Evolutionary conservation across 257 asterid species (phyloP).

Genomic region (Capsicum pubescens): DNA sequence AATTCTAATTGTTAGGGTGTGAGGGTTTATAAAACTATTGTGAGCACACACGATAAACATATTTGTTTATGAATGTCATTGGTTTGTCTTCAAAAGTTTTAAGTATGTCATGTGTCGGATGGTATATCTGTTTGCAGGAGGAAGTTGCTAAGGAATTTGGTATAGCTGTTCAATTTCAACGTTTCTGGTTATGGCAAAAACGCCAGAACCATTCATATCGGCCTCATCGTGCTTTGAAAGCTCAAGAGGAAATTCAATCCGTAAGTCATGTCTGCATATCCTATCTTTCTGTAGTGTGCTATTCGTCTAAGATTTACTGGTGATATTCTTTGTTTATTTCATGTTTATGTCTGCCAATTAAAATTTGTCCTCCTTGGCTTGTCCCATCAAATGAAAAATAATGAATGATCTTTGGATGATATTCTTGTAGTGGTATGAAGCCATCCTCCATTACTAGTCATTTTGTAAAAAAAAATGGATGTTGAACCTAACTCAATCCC

Average conservation of each 20-base stretch:
- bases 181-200: slow-evolving; percentile 89
- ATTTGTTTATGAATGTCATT: too few relatives aligned
- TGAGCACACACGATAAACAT: not conserved
- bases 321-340: too few relatives aligned
- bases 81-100: too few relatives aligned
- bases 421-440: too few relatives aligned
- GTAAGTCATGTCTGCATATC: slow-evolving; percentile 45
- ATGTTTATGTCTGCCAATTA: too few relatives aligned
- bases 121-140: slow-evolving; percentile 53
- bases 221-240: slow-evolving; percentile 70
- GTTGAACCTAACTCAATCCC: too few relatives aligned
- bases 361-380: too few relatives aligned
- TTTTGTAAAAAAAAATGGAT: too few relatives aligned
- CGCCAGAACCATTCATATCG: slow-evolving; percentile 84
- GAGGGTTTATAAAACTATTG: not conserved
- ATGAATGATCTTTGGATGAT: too few relatives aligned
- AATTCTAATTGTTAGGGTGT: not conserved
- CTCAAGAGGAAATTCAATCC: slow-evolving; percentile 73
- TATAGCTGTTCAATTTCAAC: slow-evolving; percentile 68
- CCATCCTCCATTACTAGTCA: too few relatives aligned
- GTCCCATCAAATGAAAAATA: too few relatives aligned
- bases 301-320: not conserved
- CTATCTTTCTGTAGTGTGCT: slow-evolving; percentile 3
- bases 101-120: not conserved
- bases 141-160: slow-evolving; percentile 83